Base-by-base conservation (phyloP, 1,284 basidiomycete species). In the Ustilago tritici region DNA sequence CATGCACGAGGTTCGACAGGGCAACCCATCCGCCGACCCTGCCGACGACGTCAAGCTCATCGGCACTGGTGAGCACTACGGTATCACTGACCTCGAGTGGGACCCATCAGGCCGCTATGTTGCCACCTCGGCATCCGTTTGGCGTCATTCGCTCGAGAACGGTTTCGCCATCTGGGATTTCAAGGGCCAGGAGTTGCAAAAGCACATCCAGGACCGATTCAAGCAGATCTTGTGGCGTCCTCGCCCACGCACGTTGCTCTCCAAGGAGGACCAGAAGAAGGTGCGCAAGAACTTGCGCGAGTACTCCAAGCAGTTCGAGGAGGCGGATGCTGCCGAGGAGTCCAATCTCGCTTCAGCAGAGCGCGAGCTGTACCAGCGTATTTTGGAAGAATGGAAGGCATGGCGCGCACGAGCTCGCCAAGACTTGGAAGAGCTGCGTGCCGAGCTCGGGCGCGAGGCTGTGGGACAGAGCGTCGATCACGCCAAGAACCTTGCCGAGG, bases 161-260 rank as follows among this genome's bases (percentile, higher is more conserved):
- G 97, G 97, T 49, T 99, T 92, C 86, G 93, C 92, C 12, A 91
- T 99, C 78, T 99, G 96, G 95, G 95, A 98, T 88, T 98, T 98
- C 90, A 93, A 93, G 70, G 97, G 97, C 32, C 92, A 93, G 85
- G 94, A 97, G 87, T 89, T 98, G 53, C 90, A 92, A 84, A 95
- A 95, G 87, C 91, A 93, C 70, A 91, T 95, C 70, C 89, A 93
- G 76, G 97, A 99, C 86, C 92, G 93, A 70, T 99, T 99, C 91
- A 99, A 99, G 89, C 97, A 99, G 87, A 95, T 99, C 88, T 90
- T 98, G 67, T 99, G 97, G 97, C 92, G 97, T 41, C 95, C 96
- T 46, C 92, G 97, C 31, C 95, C 97, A 4, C 90, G 91, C 38
- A 93, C 94, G 7, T 88, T 99, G 62, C 89, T 99, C 64, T 90